A percentile compares a stretch with the other conserved stretches of the same genome.
Evolutionary conservation across 2,329 filamentous ascomycete species (phyloP).

Genomic region (Xylaria sp.): DNA sequence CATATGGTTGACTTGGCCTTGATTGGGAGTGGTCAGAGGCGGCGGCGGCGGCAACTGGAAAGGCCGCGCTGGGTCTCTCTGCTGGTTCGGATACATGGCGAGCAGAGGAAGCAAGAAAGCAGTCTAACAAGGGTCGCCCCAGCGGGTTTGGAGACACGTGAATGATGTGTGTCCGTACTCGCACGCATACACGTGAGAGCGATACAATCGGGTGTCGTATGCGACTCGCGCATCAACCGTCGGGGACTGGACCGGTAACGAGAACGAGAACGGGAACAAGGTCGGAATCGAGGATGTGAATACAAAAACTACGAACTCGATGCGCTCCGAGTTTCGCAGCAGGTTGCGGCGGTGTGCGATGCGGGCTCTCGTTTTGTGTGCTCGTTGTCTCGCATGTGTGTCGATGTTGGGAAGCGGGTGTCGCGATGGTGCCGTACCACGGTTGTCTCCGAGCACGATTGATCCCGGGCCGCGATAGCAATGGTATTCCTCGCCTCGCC

Average conservation of each 20-base stretch:
- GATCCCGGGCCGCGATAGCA: neutral
- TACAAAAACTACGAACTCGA: neutral
- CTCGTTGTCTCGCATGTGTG: neutral
- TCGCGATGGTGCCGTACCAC: slow-evolving; percentile 1
- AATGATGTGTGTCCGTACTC: neutral
- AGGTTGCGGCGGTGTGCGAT: neutral
- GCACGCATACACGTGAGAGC: neutral
- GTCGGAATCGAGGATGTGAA: neutral
- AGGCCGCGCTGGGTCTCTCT: slow-evolving; percentile 58
- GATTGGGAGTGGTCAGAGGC: slow-evolving; percentile 58
- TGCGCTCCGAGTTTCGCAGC: neutral
- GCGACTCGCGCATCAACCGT: neutral
- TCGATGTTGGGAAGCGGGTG: neutral
- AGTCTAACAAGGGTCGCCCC: neutral
- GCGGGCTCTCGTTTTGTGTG: neutral
- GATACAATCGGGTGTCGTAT: neutral
- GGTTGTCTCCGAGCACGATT: neutral
- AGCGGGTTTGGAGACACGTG: neutral
- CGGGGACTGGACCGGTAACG: neutral
- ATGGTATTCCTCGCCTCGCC: neutral
- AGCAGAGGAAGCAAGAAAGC: slow-evolving; percentile 15
- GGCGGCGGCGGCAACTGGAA: slow-evolving; percentile 63
- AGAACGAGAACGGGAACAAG: neutral
- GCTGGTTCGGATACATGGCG: slow-evolving; percentile 61
- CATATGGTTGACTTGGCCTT: slow-evolving; percentile 49